phyloP scores from a whole-genome alignment of 768 basidiomycete species.

The Trametes maxima region DNA sequence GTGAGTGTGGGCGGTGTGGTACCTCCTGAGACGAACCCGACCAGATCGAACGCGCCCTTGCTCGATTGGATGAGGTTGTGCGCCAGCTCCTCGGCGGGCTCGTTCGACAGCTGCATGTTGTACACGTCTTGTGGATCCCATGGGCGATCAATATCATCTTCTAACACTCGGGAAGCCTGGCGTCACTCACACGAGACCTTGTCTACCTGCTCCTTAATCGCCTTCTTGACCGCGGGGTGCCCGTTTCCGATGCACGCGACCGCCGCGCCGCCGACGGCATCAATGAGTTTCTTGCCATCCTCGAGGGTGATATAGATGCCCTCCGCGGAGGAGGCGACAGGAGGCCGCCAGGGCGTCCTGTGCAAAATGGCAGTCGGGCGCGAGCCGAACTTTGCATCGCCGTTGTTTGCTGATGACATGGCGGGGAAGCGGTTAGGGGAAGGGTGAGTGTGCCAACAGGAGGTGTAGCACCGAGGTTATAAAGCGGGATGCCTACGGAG shows the following conservation, averaged over 20 bases:
- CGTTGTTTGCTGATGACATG: slow-evolving; percentile 1
- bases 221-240: slow-evolving; percentile 70
- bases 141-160: neutral
- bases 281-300: slow-evolving; percentile 69
- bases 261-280: slow-evolving; percentile 85
- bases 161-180: neutral
- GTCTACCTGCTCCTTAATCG: slow-evolving; percentile 80
- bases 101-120: slow-evolving; percentile 81
- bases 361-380: slow-evolving; percentile 34
- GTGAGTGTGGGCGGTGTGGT: slow-evolving; percentile 13
- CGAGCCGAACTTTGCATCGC: slow-evolving; percentile 9
- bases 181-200: slow-evolving; percentile 66
- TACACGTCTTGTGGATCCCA: slow-evolving; percentile 64
- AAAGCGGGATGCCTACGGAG: slow-evolving; percentile 6
- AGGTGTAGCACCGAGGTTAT: neutral
- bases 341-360: slow-evolving; percentile 73
- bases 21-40: slow-evolving; percentile 80
- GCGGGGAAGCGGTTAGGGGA: neutral
- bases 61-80: slow-evolving; percentile 63
- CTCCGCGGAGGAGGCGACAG: slow-evolving; percentile 63
- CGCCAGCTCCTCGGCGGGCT: slow-evolving; percentile 81
- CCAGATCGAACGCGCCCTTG: slow-evolving; percentile 72
- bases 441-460: neutral
- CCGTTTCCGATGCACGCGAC: slow-evolving; percentile 78
- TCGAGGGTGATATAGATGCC: slow-evolving; percentile 75